Evolutionary conservation across 202 grass and related monocot genomes (phyloP), one percentile per base, ranked within the genome.

Genomic region (Panicum virgatum): DNA sequence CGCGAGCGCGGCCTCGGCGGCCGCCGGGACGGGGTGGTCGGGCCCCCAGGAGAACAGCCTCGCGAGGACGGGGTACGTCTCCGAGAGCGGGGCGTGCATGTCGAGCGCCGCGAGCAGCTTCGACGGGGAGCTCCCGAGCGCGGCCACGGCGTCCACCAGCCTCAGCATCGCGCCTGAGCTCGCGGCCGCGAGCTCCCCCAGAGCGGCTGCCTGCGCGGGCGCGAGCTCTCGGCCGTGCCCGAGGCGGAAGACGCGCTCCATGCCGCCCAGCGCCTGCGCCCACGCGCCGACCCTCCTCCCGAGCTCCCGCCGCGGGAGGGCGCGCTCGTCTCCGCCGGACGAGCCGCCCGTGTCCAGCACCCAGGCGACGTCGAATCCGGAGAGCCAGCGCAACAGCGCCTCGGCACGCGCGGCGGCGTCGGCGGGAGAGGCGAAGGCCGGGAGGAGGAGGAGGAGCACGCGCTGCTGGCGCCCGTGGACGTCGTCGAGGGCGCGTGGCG

Each of bases 41-140:
- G 64, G 25, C 0, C 56, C 15, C 85, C 79, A 83, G 4, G 79
- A 83, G 85, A 87, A 87, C 36, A 27, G 53, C 57, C 73, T 46
- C 20, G 56, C 79, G 27, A 87, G 85, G 14, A 51, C 45, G 3
- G 85, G 85, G 85, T 46, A 82, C 14, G 46, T 7, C 73, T 72
- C 85, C 6, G 73, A 83, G 37, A 83, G 45, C 12, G 44, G 73
- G 20, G 18, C 80, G 73, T 87, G 62, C 45, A 83, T 10, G 45
- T 83, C 79, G 20, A 87, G 85, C 79, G 27, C 73, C 73, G 79
- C 46, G 14, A 83, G 85, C 26, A 87, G 73, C 73, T 71, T 78
- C 45, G 85, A 78, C 37, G 65, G 85, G 1, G 79, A 87, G 79
- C 50, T 74, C 48, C 30, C 30, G 4, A 88, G 80, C 59, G 59